phyloP scores from a whole-genome alignment of 768 basidiomycete genomes.

The Termitomyces sp. region DNA sequence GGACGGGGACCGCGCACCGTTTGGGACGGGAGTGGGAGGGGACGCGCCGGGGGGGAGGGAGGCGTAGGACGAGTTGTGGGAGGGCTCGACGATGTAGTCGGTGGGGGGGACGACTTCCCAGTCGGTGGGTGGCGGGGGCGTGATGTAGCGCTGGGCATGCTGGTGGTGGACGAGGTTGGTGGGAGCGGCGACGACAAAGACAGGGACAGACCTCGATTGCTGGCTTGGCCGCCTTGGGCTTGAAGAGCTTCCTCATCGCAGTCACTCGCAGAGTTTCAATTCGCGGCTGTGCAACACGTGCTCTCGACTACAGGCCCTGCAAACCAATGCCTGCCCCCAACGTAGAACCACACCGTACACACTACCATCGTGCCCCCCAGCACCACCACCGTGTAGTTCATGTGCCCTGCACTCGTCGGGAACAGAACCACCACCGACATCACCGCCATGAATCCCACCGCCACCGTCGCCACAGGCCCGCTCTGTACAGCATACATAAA shows the following conservation, averaged over 20 bases:
- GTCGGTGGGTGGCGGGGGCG: constrained; percentile 19
- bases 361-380: constrained; percentile 46
- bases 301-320: constrained; percentile 15
- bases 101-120: constrained; percentile 38
- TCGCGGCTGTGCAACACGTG: constrained; percentile 6
- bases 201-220: constrained; percentile 23
- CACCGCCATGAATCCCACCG: constrained; percentile 54
- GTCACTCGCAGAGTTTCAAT: neutral
- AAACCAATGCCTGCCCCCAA: constrained; percentile 22
- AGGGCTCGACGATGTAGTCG: constrained; percentile 24
- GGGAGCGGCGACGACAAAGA: neutral
- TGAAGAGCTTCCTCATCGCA: constrained; percentile 18
- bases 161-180: constrained; percentile 30
- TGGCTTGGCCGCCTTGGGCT: constrained; percentile 31
- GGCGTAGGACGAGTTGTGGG: constrained; percentile 48
- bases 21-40: constrained; percentile 32
- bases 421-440: constrained; percentile 49
- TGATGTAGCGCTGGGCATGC: constrained; percentile 20
- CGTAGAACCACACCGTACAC: constrained; percentile 50
- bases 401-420: constrained; percentile 41
- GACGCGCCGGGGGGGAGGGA: constrained; percentile 43
- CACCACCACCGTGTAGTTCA: constrained; percentile 65
- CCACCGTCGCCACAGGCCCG: constrained; percentile 38
- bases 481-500: constrained; percentile 26
- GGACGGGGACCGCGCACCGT: constrained; percentile 37